A percentile compares a stretch with the other conserved stretches of the same genome.
These are phyloP conservation scores for Cryphonectria carpinicola DNA, from an alignment of 2,329 filamentous ascomycete species.

Conservation along the genomic window DNA sequence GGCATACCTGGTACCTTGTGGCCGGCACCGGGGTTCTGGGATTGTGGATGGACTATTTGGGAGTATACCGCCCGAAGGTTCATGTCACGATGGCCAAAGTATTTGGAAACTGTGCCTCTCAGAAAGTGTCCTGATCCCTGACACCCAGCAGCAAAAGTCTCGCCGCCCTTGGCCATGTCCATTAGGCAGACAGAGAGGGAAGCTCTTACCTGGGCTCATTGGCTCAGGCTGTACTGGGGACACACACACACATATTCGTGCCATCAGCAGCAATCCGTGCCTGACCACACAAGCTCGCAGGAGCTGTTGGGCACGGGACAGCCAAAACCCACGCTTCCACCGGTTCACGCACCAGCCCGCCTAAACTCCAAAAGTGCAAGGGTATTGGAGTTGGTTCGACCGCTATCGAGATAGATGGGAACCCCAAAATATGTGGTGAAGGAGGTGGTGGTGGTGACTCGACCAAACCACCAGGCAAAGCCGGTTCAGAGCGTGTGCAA, in stretches of 20 bases:
- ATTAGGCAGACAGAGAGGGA: not conserved
- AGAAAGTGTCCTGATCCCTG: slow-evolving; percentile 6
- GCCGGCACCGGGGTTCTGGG: slow-evolving; percentile 17
- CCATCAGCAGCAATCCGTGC: slow-evolving; percentile 23
- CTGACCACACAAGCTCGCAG: slow-evolving; percentile 18
- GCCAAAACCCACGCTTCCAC: slow-evolving; percentile 19
- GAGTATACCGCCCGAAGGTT: slow-evolving; percentile 2
- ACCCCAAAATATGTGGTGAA: slow-evolving; percentile 1
- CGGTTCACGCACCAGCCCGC: slow-evolving; percentile 27
- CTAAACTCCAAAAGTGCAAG: slow-evolving; percentile 18
- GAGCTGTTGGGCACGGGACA: slow-evolving; percentile 14
- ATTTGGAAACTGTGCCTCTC: slow-evolving; percentile 12
- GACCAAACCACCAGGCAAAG: not conserved
- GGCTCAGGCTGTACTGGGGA: slow-evolving; percentile 5
- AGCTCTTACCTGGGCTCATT: not conserved
- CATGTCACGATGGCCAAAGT: slow-evolving; percentile 25
- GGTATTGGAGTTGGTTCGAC: slow-evolving; percentile 16
- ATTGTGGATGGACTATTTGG: not conserved
- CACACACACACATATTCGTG: not conserved
- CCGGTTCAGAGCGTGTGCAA: slow-evolving; percentile 18
- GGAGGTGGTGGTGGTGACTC: slow-evolving; percentile 8
- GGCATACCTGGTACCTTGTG: slow-evolving; percentile 23
- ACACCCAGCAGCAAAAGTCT: slow-evolving; percentile 9
- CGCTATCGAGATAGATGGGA: slow-evolving; percentile 15
- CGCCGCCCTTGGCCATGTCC: slow-evolving; percentile 7